Base-by-base conservation (phyloP, 2,329 filamentous ascomycete genomes). In the Pseudonectria foliicola region DNA sequence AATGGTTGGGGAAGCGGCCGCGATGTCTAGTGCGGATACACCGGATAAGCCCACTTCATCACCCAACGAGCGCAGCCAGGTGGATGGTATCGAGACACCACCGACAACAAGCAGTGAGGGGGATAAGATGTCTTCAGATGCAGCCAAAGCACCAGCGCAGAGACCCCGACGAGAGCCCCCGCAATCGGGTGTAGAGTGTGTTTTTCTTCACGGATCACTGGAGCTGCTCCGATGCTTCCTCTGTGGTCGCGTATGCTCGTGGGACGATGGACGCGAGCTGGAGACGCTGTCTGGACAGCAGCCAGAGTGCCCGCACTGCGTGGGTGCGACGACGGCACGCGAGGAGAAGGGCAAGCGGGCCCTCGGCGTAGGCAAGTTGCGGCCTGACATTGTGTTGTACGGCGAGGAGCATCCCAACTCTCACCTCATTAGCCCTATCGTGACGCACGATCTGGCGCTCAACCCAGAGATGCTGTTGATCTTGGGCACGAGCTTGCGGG, bases 341-440 rank as follows among this genome's bases (percentile, higher is more conserved):
- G 70, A 78, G 44, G 77, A 79, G 40, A 72, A 65, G 32, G 82
- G 82, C 10, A 82, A 84, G 50, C 70, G 81, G 39, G 77, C 76
- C 0, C 63, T 84, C 6, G 77, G 78, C 4, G 71, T 85, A 3
- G 81, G 81, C 24, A 78, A 79, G 40, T 64, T 86, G 13, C 67
- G 81, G 26, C 82, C 82, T 1, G 80, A 86, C 48, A 82, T 86
- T 48, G 81, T 86, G 2, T 64, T 86, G 1, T 86, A 85, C 49
- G 81, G 81, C 14, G 81, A 86, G 52, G 80, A 85, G 34, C 80
- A 86, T 46, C 82, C 82, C 1, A 73, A 73, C 23, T 75, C 77
- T 2, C 76, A 83, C 39, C 64, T 82, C 5, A 81, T 86, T 43
- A 79, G 77, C 14, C 75, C 76, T 2, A 73, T 86, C 10, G 71